Base-by-base conservation (phyloP, 192 early-diverging fungal species). In the Podila epicladia region DNA sequence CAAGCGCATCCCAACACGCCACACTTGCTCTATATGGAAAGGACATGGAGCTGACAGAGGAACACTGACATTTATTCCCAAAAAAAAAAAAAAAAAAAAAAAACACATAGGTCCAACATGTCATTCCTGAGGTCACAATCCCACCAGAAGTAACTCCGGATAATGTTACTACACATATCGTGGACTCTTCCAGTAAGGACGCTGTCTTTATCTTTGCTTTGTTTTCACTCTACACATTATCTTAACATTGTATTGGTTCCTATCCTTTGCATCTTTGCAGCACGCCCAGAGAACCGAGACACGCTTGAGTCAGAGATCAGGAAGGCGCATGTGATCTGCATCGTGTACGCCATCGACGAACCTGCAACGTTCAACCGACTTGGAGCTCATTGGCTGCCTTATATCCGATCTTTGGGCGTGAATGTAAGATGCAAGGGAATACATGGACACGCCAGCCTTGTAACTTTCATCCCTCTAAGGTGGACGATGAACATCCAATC, bases 51-150 rank as follows among this genome's bases (percentile, higher is more conserved):
- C 13, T 45, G 1, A 45, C 15, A 17, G 12, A 45, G 1, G 38
- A 41, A 45, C 13, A 1, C 4, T 45, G 50, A 13, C 15, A 5
- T 49, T 13, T 4, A 32, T 13, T 19, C 29, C n/a, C n/a, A n/a
- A n/a, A n/a, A n/a, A n/a, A n/a, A n/a, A n/a, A n/a, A n/a, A n/a
- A n/a, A n/a, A n/a, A n/a, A n/a, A n/a, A 22, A 33, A 20, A 24
- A 17, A 26, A 48, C 22, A n/a, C 32, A 38, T 65, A 97, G 95
- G 93, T 97, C 31, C 98, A 98, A 84, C 94, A 97, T 74, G 95
- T 98, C 22, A 95, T 99, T 64, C 97, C 98, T n/a, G 98, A 99
- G 80, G 97, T 99, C n/a, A 99, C 97, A 17, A 99, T 99, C 71
- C 98, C 98, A 51, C 96, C 98, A 38, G 97, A 99, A 75, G 95